Evolutionary conservation across 495 filamentous ascomycete genomes (phyloP).

Genomic region (Podospora conica): DNA sequence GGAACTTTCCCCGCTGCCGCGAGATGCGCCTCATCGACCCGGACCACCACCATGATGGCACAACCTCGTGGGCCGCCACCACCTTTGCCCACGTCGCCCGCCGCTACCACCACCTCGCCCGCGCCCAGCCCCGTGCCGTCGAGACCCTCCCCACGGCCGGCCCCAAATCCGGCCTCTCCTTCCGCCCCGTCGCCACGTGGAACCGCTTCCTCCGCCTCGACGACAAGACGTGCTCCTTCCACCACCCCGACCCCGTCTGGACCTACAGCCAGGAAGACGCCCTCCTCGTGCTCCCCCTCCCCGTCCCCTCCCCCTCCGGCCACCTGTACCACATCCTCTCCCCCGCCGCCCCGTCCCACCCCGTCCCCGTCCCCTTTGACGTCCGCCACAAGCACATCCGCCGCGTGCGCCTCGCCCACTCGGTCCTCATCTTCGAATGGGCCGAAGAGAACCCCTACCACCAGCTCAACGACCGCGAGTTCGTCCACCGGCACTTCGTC

Average conservation of each 20-base stretch:
- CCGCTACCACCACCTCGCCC: slow-evolving; percentile 50
- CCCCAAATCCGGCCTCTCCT: slow-evolving; percentile 32
- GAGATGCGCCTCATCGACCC: slow-evolving; percentile 39
- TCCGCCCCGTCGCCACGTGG: slow-evolving; percentile 48
- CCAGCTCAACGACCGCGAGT: slow-evolving; percentile 52
- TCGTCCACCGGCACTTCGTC: slow-evolving; percentile 58
- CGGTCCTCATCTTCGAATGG: slow-evolving; percentile 60
- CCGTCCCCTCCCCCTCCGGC: slow-evolving; percentile 14
- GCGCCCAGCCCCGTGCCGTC: slow-evolving; percentile 43
- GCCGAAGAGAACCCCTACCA: slow-evolving; percentile 53
- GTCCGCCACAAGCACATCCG: slow-evolving; percentile 49
- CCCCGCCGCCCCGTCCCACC: slow-evolving; percentile 34
- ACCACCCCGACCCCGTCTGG: slow-evolving; percentile 54
- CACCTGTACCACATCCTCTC: slow-evolving; percentile 45
- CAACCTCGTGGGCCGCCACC: slow-evolving; percentile 32
- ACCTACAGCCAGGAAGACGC: slow-evolving; percentile 50
- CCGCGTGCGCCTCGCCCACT: slow-evolving; percentile 50
- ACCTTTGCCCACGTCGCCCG: slow-evolving; percentile 50
- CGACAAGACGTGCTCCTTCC: slow-evolving; percentile 34
- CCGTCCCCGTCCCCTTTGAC: slow-evolving; percentile 50
- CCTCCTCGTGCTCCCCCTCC: slow-evolving; percentile 49
- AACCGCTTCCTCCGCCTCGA: slow-evolving; percentile 48
- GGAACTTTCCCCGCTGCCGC: slow-evolving; percentile 48
- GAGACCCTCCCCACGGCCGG: slow-evolving; percentile 40
- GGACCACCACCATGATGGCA: not conserved